Conservation (phyloP, 192 early-diverging fungal species). For the Gonapodya prolifera region DNA sequence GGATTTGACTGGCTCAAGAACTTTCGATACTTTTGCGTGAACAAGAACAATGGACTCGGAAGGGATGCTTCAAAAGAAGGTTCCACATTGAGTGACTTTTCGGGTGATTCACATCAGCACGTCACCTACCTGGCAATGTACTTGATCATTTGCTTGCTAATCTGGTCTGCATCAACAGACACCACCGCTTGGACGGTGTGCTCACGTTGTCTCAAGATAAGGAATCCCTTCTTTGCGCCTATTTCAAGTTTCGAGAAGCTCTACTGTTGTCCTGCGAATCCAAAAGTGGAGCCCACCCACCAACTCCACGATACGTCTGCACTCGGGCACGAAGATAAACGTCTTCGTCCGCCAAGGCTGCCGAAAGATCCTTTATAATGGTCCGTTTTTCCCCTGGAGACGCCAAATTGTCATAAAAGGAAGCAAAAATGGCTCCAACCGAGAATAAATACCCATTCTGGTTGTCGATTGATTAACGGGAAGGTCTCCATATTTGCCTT, state of each 20-base stretch:
- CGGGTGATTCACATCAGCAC: background rate
- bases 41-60: slow-evolving; percentile 83
- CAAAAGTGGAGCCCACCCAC: slow-evolving; percentile 36
- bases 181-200: slow-evolving; percentile 86
- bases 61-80: slow-evolving; percentile 41
- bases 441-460: slow-evolving; percentile 33
- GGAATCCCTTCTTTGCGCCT: slow-evolving; percentile 78
- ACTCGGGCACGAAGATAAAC: slow-evolving; percentile 82
- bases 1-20: slow-evolving; percentile 72
- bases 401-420: background rate
- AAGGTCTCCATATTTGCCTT: slow-evolving; percentile 73
- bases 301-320: slow-evolving; percentile 75
- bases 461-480: slow-evolving; percentile 75
- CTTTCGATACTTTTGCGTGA: slow-evolving; percentile 64
- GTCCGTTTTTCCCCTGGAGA: slow-evolving; percentile 44
- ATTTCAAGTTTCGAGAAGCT: background rate
- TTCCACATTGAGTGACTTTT: background rate
- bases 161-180: slow-evolving; percentile 43
- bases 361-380: slow-evolving; percentile 48
- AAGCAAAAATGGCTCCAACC: background rate
- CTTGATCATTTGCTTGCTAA: slow-evolving; percentile 96
- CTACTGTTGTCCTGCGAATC: slow-evolving; percentile 8
- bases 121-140: slow-evolving; percentile 51
- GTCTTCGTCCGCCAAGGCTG: slow-evolving; percentile 49
- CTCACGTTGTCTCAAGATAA: slow-evolving; percentile 75